Evolutionary conservation across 306 rosid species (phyloP).

Genomic region (Amphicarpaea edgeworthii): DNA sequence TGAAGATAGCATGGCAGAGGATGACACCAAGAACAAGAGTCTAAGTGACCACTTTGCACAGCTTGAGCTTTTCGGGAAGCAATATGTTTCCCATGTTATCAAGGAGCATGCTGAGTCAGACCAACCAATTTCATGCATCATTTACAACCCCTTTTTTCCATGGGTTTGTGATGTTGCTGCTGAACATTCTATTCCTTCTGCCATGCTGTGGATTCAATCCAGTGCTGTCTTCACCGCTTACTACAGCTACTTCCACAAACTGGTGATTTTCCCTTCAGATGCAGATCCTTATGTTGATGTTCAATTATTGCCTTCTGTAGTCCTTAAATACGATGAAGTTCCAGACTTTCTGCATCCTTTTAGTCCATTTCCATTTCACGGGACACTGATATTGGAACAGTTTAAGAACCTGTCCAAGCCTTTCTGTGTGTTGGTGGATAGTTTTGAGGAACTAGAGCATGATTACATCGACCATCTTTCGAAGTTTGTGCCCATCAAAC

Average conservation of each 20-base stretch:
- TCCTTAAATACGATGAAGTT: conserved; percentile 60
- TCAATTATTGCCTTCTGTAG: conserved; percentile 52
- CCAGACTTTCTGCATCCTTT: conserved; percentile 67
- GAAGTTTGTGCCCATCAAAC: conserved; percentile 34
- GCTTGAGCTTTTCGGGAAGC: conserved; percentile 54
- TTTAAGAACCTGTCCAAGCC: conserved; percentile 51
- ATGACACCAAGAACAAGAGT: conserved; percentile 35
- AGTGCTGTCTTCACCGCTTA: conserved; percentile 63
- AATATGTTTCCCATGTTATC: conserved; percentile 42
- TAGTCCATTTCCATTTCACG: conserved; percentile 36
- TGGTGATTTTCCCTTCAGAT: conserved; percentile 62
- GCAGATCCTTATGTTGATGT: conserved; percentile 54
- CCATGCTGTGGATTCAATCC: conserved; percentile 78
- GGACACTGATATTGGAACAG: conserved; percentile 57
- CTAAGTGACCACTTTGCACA: conserved; percentile 25
- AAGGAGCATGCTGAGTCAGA: conserved; percentile 45
- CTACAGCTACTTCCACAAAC: conserved; percentile 55
- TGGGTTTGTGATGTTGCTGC: conserved; percentile 72
- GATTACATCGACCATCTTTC: conserved; percentile 51
- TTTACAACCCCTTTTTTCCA: conserved; percentile 72
- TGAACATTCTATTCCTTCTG: conserved; percentile 52
- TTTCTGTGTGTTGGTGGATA: conserved; percentile 65
- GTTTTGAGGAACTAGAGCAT: conserved; percentile 62
- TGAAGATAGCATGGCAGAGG: conserved; percentile 53
- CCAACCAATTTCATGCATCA: conserved; percentile 61